Conservation (phyloP, 176 grass and related monocot genomes). For the Carex myosuroides region DNA sequence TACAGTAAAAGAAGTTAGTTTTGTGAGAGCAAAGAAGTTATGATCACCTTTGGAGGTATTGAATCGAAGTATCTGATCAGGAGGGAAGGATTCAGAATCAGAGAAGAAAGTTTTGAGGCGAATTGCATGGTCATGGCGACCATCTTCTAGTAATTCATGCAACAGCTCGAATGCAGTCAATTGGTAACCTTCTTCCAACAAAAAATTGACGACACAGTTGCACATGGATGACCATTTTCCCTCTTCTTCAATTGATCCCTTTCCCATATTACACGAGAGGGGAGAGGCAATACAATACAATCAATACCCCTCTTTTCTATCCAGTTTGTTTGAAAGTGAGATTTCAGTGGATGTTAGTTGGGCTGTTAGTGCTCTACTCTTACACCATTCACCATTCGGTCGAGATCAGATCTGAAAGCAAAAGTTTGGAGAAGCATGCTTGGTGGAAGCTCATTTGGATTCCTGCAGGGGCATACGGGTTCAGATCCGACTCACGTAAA, state of each 20-base stretch:
- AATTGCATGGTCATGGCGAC: slow-evolving; percentile 77
- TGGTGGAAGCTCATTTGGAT: neutral
- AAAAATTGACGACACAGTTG: slow-evolving; percentile 96
- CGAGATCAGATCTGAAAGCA: neutral
- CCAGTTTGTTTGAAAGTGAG: neutral
- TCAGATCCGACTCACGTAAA: too few relatives aligned
- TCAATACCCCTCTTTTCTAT: too few relatives aligned
- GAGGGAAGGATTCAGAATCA: slow-evolving; percentile 52
- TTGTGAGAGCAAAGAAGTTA: neutral
- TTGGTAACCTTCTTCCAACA: slow-evolving; percentile 86
- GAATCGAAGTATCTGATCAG: slow-evolving; percentile 53
- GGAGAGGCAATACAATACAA: neutral
- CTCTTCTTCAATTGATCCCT: slow-evolving; percentile 34
- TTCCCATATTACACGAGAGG: slow-evolving; percentile 11
- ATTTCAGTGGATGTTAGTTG: neutral
- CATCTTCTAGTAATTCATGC: slow-evolving; percentile 86
- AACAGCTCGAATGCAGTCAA: slow-evolving; percentile 92
- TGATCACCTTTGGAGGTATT: slow-evolving; percentile 33
- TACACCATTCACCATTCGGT: neutral
- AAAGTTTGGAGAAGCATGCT: neutral
- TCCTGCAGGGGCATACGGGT: neutral
- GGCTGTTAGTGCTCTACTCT: neutral
- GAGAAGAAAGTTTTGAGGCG: slow-evolving; percentile 84
- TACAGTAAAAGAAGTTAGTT: neutral
- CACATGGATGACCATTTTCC: slow-evolving; percentile 82